Base-by-base conservation (phyloP, 306 rosid genomes). In the Medicago truncatula region DNA sequence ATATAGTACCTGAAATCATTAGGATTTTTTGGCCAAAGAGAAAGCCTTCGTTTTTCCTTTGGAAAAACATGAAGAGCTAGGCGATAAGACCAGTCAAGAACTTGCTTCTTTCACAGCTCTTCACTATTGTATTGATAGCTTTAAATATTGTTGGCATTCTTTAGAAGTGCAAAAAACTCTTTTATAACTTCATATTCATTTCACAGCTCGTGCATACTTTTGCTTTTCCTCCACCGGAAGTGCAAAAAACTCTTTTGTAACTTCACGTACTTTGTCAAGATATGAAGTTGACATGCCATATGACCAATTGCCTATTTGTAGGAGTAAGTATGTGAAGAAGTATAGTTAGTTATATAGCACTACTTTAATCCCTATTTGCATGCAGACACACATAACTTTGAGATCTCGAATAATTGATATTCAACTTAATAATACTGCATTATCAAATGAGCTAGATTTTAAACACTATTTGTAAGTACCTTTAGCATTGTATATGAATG, bases 1-100 rank as follows among this genome's bases (percentile, higher is more conserved):
- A 21, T 21, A 21, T n/a, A n/a, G n/a, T n/a, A 91, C 92, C 89
- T 73, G 39, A 91, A 88, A 52, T 78, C 82, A 65, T 0, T 40
- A 28, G 93, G 93, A 60, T 43, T 82, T 80, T 82, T 17, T 4
- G 96, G 90, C 93, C 96, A 89, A 80, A 85, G 86, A 70, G 79
- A 71, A 63, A 75, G 85, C 74, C 82, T 87, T 75, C 87, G 82
- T 63, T 53, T 16, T 8, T 70, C 25, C 64, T 62, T 28, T 14
- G 90, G 86, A 58, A 79, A 73, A 4, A 81, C 77, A 38, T 7
- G 31, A 14, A 78, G 85, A 13, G 44, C 21, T 1, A 89, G 75
- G 73, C 90, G 93, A 67, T 79, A 70, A 36, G 71, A 69, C 93
- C 90, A 89, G 54, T 85, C 90, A 41, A 83, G 86, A 44, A 83